Percentiles rank a stretch among this genome's conserved stretches.
Evolutionary conservation across 2,329 filamentous ascomycete genomes (phyloP).

Genomic region (Ophiocordyceps camponoti-leonardi): DNA sequence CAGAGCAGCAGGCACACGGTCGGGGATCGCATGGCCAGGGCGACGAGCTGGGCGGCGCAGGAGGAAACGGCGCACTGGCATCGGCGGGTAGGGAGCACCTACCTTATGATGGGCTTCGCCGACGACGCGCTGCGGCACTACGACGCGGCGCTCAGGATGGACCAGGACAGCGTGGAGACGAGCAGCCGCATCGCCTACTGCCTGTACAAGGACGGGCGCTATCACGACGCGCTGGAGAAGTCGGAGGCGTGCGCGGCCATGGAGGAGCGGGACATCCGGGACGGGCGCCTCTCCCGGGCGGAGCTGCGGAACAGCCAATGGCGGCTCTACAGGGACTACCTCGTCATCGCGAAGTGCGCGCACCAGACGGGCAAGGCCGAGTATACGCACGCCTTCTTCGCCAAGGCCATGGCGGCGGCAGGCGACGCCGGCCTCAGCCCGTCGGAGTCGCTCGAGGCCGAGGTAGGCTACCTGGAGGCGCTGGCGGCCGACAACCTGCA

Average conservation of each 20-base stretch:
- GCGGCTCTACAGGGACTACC: constrained; percentile 23
- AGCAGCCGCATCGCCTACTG: constrained; percentile 23
- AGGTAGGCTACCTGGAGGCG: constrained; percentile 18
- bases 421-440: constrained; percentile 9
- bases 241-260: constrained; percentile 18
- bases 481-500: constrained; percentile 19
- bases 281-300: constrained; percentile 8
- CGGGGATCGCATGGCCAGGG: constrained; percentile 16
- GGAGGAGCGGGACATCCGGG: constrained; percentile 13
- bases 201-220: constrained; percentile 17
- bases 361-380: constrained; percentile 15
- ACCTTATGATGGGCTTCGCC: constrained; percentile 18
- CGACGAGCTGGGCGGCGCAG: constrained; percentile 18
- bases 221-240: constrained; percentile 16
- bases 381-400: constrained; percentile 16
- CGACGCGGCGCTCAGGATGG: constrained; percentile 16
- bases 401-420: constrained; percentile 16
- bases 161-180: constrained; percentile 20
- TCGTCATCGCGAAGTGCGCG: constrained; percentile 19
- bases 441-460: constrained; percentile 18
- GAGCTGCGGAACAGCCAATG: constrained; percentile 15
- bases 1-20: constrained; percentile 16
- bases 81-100: constrained; percentile 21
- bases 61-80: constrained; percentile 19
- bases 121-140: constrained; percentile 18